A percentile compares a stretch with the other conserved stretches of the same genome.
These are phyloP conservation scores for Protomyces lactucae-debilis DNA, from an alignment of 1,139 yeast species.

Conservation along the genomic window DNA sequence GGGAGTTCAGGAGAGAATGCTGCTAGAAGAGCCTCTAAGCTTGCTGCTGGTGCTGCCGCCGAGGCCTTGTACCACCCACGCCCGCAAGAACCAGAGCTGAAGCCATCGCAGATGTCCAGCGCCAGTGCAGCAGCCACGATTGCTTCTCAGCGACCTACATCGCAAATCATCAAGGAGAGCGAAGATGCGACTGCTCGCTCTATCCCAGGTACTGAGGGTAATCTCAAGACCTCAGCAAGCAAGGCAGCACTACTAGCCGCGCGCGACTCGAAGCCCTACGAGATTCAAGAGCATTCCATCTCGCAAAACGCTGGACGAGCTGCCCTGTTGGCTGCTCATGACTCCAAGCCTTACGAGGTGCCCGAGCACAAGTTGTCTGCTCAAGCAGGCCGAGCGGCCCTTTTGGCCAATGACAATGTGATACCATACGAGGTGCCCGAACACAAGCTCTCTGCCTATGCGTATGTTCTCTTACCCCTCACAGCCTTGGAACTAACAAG, in stretches of 20 bases:
- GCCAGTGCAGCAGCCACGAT: conserved; percentile 23
- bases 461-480: neutral
- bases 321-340: conserved; percentile 16
- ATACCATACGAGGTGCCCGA: conserved; percentile 17
- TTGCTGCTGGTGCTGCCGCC: conserved; percentile 19
- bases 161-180: neutral
- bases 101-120: conserved; percentile 7
- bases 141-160: conserved; percentile 8
- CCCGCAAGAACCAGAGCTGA: neutral
- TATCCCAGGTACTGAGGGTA: neutral
- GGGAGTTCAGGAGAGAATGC: conserved; percentile 5
- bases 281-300: conserved; percentile 6
- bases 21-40: conserved; percentile 17
- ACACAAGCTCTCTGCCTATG: conserved; percentile 19
- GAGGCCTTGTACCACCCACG: conserved; percentile 17
- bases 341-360: conserved; percentile 17
- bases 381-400: conserved; percentile 21
- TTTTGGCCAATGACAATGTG: conserved; percentile 14
- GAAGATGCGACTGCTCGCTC: conserved; percentile 3
- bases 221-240: conserved; percentile 2
- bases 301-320: conserved; percentile 22
- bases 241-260: conserved; percentile 22
- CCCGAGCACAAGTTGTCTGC: conserved; percentile 15
- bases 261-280: conserved; percentile 12
- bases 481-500: neutral